Evolutionary conservation across 805 yeast genomes (phyloP), one percentile per base, ranked within the genome.

Genomic region (Candida verbasci): DNA sequence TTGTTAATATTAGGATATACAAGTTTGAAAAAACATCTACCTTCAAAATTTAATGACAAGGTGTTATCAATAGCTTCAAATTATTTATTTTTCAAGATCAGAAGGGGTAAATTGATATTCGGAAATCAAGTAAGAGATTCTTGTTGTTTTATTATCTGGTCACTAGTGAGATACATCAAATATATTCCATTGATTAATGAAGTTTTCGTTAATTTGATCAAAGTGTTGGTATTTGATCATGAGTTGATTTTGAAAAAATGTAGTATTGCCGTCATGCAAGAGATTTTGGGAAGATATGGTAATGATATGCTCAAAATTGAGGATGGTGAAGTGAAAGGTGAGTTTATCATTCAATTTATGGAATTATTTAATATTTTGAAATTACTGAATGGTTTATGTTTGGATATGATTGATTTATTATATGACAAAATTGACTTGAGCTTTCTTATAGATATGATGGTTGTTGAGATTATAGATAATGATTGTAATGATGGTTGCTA

Each of bases 221-320:
- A 68, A 9, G 68, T 77, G 1, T 60, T 81, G 7, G 67, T 86
- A 33, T 81, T 82, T 50, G 97, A 89, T 52, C 61, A 68, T 16
- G 96, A 88, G 37, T 62, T 86, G 14, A 70, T 80, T 40, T 74
- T 88, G 5, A 67, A 96, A 38, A 66, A 94, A 39, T 89, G 96
- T 12, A 81, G 89, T 1, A 68, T 86, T 4, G 96, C 97, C 1
- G 91, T 93, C 0, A 49, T 89, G 6, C 97, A 89, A 52, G 97
- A 89, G 49, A 67, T 83, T 11, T 53, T 86, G 3, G 97, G 97
- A 0, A 62, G 97, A 24, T 80, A 78, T 51, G 85, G 85, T 1
- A 59, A 58, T 9, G 22, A 39, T 21, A 39, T 68, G 18, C 60
- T 78, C 48, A 44, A 40, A 3, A 34, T 45, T 4, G 15, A 34